phyloP scores from a whole-genome alignment of 2,329 filamentous ascomycete genomes.

The Ceratocystis papillata region DNA sequence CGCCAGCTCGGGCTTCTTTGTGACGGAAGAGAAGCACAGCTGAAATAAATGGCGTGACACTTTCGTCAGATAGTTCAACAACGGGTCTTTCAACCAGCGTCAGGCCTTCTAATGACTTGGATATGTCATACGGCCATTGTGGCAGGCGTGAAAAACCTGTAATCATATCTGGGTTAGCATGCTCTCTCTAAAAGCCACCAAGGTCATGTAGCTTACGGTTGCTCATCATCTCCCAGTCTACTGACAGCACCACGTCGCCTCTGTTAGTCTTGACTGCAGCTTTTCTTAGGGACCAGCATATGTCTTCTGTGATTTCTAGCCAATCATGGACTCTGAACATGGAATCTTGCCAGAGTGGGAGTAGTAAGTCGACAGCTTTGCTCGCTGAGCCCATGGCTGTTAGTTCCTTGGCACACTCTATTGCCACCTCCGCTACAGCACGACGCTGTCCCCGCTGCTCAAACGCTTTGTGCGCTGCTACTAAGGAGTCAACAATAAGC shows the following conservation, averaged over 20 bases:
- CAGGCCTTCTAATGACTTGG: conserved; percentile 45
- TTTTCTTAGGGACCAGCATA: conserved; percentile 50
- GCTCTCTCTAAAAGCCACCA: background rate
- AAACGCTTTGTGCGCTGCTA: conserved; percentile 44
- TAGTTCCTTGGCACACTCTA: conserved; percentile 49
- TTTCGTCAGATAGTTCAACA: conserved; percentile 42
- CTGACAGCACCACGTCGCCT: conserved; percentile 46
- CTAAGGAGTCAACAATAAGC: conserved; percentile 44
- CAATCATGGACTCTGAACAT: conserved; percentile 49
- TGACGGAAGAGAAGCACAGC: conserved; percentile 48
- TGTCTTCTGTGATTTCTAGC: conserved; percentile 48
- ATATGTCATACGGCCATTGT: conserved; percentile 52
- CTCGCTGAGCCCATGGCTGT: conserved; percentile 42
- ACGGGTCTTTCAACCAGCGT: conserved; percentile 37
- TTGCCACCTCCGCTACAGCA: conserved; percentile 44
- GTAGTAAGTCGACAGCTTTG: conserved; percentile 43
- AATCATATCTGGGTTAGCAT: conserved; percentile 14
- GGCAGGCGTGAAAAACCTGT: conserved; percentile 44
- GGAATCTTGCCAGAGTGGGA: conserved; percentile 47
- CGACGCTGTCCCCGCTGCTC: conserved; percentile 43
- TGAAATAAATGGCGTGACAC: conserved; percentile 43
- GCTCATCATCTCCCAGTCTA: conserved; percentile 56
- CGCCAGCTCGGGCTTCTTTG: conserved; percentile 51
- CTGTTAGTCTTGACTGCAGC: conserved; percentile 45
- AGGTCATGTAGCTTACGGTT: conserved; percentile 37